A percentile compares a stretch with the other conserved stretches of the same genome.
phyloP scores from a whole-genome alignment of 805 yeast species.

The Kazachstania bromeliacearum region DNA sequence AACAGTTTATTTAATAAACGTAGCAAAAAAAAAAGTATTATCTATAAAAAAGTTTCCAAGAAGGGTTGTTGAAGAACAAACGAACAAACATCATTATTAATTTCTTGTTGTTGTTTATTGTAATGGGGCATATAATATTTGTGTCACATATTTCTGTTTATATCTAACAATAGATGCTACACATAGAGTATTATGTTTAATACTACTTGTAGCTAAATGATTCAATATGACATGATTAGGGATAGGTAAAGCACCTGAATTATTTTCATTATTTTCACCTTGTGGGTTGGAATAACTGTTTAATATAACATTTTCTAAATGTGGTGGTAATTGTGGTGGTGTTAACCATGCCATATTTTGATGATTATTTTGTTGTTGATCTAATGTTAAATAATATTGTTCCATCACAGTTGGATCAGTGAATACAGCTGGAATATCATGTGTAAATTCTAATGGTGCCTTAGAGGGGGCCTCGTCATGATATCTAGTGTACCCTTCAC shows the following conservation, averaged over 20 bases:
- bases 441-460: conserved; percentile 38
- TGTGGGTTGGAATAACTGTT: conserved; percentile 48
- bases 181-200: conserved; percentile 86
- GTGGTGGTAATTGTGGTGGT: conserved; percentile 97
- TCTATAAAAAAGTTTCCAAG: too few species aligned
- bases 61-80: too few species aligned
- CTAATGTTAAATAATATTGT: conserved; percentile 69
- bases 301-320: conserved; percentile 84
- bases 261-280: conserved; percentile 45
- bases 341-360: conserved; percentile 57
- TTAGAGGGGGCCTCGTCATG: conserved; percentile 45
- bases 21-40: too few species aligned
- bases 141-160: conserved; percentile 82
- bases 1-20: too few species aligned
- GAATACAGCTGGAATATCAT: conserved; percentile 72
- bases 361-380: conserved; percentile 52
- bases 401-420: conserved; percentile 84
- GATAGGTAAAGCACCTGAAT: conserved; percentile 80
- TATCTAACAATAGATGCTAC: conserved; percentile 88
- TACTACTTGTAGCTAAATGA: conserved; percentile 91
- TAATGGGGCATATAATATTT: conserved; percentile 77
- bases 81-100: too few species aligned
- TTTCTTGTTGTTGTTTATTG: conserved; percentile 6
- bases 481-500: conserved; percentile 67
- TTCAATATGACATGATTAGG: conserved; percentile 93